These are phyloP conservation scores for Penicillium turbatum DNA, from an alignment of 495 filamentous ascomycete genomes.

Conservation along the genomic window DNA sequence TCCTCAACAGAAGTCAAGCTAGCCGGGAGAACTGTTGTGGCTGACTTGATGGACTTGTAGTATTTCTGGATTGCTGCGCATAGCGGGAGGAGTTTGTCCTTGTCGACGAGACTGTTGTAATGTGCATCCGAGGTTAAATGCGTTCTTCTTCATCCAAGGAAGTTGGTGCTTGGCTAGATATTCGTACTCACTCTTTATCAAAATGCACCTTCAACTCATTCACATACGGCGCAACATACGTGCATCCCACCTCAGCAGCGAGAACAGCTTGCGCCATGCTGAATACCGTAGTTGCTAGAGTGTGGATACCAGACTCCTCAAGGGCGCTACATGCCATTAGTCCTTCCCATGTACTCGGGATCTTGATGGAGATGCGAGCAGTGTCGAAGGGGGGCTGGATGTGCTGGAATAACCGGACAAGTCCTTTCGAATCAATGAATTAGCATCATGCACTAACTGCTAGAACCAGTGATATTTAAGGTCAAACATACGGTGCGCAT, in stretches of 20 bases:
- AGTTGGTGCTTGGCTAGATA: too few species aligned
- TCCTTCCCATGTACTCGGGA: conserved; percentile 62
- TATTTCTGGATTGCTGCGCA: conserved; percentile 51
- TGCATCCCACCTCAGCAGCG: conserved; percentile 53
- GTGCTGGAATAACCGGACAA: conserved; percentile 44
- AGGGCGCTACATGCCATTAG: conserved; percentile 57
- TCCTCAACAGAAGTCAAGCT: conserved; percentile 54
- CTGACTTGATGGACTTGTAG: conserved; percentile 35
- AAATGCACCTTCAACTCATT: conserved; percentile 63
- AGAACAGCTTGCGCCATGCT: conserved; percentile 54
- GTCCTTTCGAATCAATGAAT: too few species aligned
- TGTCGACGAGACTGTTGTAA: conserved; percentile 30
- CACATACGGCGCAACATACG: conserved; percentile 60
- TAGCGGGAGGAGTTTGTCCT: conserved; percentile 41
- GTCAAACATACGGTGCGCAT: conserved; percentile 48
- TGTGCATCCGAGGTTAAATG: too few species aligned
- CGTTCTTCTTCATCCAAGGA: not conserved
- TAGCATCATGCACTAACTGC: too few species aligned
- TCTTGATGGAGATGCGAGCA: conserved; percentile 57
- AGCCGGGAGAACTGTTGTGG: conserved; percentile 53
- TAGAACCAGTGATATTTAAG: too few species aligned
- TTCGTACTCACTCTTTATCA: conserved; percentile 48
- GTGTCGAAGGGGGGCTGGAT: conserved; percentile 46
- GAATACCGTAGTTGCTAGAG: conserved; percentile 60
- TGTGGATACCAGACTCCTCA: conserved; percentile 47